A percentile compares a stretch with the other conserved stretches of the same genome.
phyloP scores from a whole-genome alignment of 2,329 filamentous ascomycete genomes.

The Alternaria longipes region DNA sequence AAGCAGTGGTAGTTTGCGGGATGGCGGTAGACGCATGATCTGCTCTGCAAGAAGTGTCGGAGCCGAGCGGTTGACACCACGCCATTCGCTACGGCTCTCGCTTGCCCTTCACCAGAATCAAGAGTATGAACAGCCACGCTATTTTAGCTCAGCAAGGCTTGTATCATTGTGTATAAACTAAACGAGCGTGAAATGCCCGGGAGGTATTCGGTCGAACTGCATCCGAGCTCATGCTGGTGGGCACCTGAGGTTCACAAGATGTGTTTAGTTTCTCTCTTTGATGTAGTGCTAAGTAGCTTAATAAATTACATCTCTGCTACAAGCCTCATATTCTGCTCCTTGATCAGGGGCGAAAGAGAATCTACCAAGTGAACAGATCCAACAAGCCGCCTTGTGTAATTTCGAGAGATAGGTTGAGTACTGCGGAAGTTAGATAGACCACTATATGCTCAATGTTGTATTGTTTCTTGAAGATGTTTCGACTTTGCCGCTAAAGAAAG shows the following conservation, averaged over 20 bases:
- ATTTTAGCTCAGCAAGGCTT: neutral
- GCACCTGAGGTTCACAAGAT: neutral
- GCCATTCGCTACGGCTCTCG: neutral
- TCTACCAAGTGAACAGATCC: no score
- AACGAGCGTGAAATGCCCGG: neutral
- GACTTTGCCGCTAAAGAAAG: neutral
- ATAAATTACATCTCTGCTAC: no score
- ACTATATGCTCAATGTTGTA: neutral
- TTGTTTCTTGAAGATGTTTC: neutral
- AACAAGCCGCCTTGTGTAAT: neutral
- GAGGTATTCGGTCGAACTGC: neutral
- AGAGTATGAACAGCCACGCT: neutral
- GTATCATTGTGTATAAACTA: neutral
- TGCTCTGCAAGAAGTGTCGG: neutral
- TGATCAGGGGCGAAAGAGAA: no score
- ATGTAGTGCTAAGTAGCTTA: no score
- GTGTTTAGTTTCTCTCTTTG: no score
- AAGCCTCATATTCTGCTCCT: no score
- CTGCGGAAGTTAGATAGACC: neutral
- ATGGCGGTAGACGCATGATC: neutral
- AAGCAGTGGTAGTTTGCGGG: no score
- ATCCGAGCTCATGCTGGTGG: neutral
- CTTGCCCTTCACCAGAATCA: constrained; percentile 1
- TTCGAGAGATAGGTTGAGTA: neutral
- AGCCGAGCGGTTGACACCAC: constrained; percentile 4